Conservation (phyloP, 768 basidiomycete species). For the Holtermannia corniformis region DNA sequence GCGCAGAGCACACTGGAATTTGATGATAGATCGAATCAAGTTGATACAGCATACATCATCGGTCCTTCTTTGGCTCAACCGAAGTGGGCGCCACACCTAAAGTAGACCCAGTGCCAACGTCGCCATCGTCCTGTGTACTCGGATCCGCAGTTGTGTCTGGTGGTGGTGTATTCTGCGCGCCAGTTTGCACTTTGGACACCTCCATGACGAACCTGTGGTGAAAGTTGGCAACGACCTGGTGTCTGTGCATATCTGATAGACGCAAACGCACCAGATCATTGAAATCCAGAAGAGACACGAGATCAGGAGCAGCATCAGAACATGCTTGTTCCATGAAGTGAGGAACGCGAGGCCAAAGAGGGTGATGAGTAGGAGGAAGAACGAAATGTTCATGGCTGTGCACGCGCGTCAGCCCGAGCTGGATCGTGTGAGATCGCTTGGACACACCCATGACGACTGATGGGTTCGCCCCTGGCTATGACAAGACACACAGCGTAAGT, state of each 20-base stretch:
- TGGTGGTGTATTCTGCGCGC: conserved; percentile 31
- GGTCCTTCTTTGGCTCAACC: conserved; percentile 20
- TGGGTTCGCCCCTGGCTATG: conserved; percentile 35
- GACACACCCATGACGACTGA: conserved; percentile 33
- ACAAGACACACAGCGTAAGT: background rate
- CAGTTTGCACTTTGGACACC: conserved; percentile 25
- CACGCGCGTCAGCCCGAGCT: background rate
- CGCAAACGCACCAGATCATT: conserved; percentile 32
- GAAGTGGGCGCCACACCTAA: background rate
- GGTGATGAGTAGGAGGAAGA: conserved; percentile 33
- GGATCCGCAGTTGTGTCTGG: background rate
- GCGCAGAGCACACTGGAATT: too few relatives aligned
- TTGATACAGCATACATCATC: conserved; percentile 3
- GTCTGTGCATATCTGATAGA: background rate
- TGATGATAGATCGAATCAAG: background rate
- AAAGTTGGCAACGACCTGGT: too few relatives aligned
- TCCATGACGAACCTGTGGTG: conserved; percentile 31
- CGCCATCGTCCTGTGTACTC: background rate
- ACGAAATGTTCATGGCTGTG: conserved; percentile 39
- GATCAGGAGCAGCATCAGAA: conserved; percentile 28
- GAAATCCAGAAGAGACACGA: conserved; percentile 30
- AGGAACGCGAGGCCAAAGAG: conserved; percentile 33
- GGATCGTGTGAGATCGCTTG: background rate
- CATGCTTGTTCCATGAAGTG: conserved; percentile 35
- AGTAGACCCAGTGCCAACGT: too few relatives aligned